These are phyloP conservation scores for Diplodia corticola DNA, from an alignment of 2,329 filamentous ascomycete genomes.

Conservation along the genomic window DNA sequence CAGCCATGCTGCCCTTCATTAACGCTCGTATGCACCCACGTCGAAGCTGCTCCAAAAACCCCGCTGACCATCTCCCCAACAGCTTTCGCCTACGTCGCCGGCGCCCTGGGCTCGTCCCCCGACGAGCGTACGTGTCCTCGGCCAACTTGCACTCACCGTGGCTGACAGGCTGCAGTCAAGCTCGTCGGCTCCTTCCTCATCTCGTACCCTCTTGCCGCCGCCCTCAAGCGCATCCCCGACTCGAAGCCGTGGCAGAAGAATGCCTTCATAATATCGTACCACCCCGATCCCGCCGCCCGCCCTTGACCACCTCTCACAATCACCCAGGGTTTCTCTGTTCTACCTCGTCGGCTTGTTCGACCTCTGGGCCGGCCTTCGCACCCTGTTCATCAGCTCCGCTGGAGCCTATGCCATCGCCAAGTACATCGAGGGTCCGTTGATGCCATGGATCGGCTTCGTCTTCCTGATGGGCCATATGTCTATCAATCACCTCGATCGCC, in stretches of 20 bases:
- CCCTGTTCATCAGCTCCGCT: conserved; percentile 74
- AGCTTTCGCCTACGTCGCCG: conserved; percentile 64
- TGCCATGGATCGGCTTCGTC: conserved; percentile 95
- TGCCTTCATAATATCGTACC: conserved; percentile 75
- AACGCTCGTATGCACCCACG: conserved; percentile 54
- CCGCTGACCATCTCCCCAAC: neutral
- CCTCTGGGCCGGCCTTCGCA: conserved; percentile 80
- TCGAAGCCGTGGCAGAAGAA: conserved; percentile 82
- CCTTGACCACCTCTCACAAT: conserved; percentile 23
- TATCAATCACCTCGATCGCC: conserved; percentile 80
- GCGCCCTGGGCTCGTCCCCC: conserved; percentile 60
- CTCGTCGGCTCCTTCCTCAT: conserved; percentile 86
- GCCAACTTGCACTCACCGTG: neutral
- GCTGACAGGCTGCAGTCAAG: conserved; percentile 70
- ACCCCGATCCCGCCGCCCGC: conserved; percentile 14
- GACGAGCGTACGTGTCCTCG: conserved; percentile 60
- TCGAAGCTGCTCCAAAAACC: neutral
- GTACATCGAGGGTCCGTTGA: conserved; percentile 81
- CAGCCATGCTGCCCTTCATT: conserved; percentile 63
- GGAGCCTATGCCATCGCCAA: conserved; percentile 82
- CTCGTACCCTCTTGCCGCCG: conserved; percentile 85
- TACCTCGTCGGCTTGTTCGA: conserved; percentile 93
- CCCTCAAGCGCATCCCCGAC: conserved; percentile 90
- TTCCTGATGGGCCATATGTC: conserved; percentile 97
- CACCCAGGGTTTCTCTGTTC: conserved; percentile 71